phyloP scores from a whole-genome alignment of 345 rosid species.

The Hibiscus tridactylites region DNA sequence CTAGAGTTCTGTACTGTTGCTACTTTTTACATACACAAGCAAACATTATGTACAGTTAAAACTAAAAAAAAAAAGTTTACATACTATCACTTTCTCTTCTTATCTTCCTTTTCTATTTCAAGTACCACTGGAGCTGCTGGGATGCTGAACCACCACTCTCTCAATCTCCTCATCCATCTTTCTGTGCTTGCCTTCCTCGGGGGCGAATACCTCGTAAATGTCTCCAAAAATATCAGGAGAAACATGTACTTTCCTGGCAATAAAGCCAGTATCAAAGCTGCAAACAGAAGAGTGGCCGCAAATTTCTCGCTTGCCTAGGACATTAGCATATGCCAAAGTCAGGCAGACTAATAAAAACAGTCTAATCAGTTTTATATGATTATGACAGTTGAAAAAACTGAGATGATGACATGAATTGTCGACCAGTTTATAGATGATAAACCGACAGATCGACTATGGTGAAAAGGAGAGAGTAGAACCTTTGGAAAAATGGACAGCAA shows the following conservation, averaged over 20 bases:
- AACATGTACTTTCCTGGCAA: slow-evolving; percentile 55
- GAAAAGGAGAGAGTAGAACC: slow-evolving; percentile 25
- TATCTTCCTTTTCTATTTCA: slow-evolving; percentile 62
- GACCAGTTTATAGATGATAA: background rate
- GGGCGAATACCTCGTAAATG: slow-evolving; percentile 75
- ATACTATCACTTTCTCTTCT: slow-evolving; percentile 44
- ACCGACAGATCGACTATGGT: background rate
- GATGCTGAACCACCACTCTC: slow-evolving; percentile 98
- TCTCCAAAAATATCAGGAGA: slow-evolving; percentile 50
- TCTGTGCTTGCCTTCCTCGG: slow-evolving; percentile 61
- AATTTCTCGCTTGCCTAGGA: slow-evolving; percentile 76
- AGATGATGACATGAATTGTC: background rate
- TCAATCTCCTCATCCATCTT: slow-evolving; percentile 65
- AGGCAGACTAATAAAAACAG: background rate
- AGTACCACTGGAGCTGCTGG: slow-evolving; percentile 87
- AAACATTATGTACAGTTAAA: background rate
- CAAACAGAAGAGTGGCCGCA: slow-evolving; percentile 41
- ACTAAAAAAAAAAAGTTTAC: background rate
- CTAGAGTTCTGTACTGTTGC: background rate
- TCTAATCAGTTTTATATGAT: background rate
- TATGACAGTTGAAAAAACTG: background rate
- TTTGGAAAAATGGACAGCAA: slow-evolving; percentile 66
- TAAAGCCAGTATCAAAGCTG: slow-evolving; percentile 40
- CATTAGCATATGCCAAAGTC: background rate
- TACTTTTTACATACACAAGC: background rate